A percentile compares a stretch with the other conserved stretches of the same genome.
phyloP scores from a whole-genome alignment of 2,329 filamentous ascomycete genomes.

The Byssoonygena ceratinophila region DNA sequence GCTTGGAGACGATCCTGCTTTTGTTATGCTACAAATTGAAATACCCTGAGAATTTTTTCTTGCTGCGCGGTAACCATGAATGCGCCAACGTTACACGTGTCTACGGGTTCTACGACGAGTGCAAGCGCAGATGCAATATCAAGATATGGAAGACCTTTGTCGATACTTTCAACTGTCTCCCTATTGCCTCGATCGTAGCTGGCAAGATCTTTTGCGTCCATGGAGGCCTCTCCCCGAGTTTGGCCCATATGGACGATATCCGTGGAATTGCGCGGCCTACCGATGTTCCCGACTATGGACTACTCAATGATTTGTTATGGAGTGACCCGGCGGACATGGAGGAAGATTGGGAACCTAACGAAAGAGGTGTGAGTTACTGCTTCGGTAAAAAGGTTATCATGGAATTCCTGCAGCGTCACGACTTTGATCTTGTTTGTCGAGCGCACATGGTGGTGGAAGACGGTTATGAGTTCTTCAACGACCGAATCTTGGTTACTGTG shows the following conservation, averaged over 20 bases:
- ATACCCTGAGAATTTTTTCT: slow-evolving; percentile 94
- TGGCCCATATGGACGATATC: slow-evolving; percentile 97
- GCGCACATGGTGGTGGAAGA: slow-evolving; percentile 99
- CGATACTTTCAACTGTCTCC: slow-evolving; percentile 90
- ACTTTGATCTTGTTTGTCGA: slow-evolving; percentile 93
- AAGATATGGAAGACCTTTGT: slow-evolving; percentile 98
- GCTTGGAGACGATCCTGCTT: slow-evolving; percentile 83
- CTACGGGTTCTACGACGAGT: slow-evolving; percentile 97
- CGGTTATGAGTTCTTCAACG: slow-evolving; percentile 97
- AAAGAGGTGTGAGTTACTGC: slow-evolving; percentile 93
- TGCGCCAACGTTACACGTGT: slow-evolving; percentile 93
- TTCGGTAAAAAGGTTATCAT: slow-evolving; percentile 98
- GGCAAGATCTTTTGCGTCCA: slow-evolving; percentile 98
- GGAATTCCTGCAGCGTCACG: slow-evolving; percentile 85
- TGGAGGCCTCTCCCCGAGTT: slow-evolving; percentile 79
- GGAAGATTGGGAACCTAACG: slow-evolving; percentile 94
- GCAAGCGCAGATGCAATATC: slow-evolving; percentile 89
- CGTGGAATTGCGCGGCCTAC: slow-evolving; percentile 90
- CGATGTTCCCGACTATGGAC: slow-evolving; percentile 90
- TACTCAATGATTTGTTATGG: slow-evolving; percentile 93
- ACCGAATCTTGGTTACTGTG: slow-evolving; percentile 87
- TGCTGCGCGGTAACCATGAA: slow-evolving; percentile 89
- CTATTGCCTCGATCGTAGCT: slow-evolving; percentile 91
- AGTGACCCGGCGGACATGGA: slow-evolving; percentile 98
- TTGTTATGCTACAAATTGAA: slow-evolving; percentile 95